Base-by-base conservation (phyloP, 371 early-diverging fungal genomes). In the Enterospora canceri region DNA sequence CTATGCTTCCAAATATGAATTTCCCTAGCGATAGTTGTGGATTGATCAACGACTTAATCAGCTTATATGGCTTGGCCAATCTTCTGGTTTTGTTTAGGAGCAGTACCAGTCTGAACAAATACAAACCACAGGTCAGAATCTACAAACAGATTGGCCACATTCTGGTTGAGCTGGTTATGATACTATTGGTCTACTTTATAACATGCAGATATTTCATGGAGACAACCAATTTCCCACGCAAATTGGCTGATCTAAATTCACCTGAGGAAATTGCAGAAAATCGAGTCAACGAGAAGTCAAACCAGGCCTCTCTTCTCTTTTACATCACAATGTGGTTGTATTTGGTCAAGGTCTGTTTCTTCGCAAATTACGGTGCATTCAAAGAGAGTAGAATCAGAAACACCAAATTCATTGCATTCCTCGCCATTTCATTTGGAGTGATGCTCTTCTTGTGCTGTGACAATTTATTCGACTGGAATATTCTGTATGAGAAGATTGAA, bases 331-430 rank as follows among this genome's bases (percentile, higher is more conserved):
- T 58, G 58, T 33, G 18, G 16, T 3, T 21, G 49, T 5, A 48
- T 51, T 26, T 61, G 29, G 5, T 26, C 48, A 61, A 61, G 48
- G 47, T 24, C 28, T 47, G 4, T 30, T 19, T 57, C 29, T 46
- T 61, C 31, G 31, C 51, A 23, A 24, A 61, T 51, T 61, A 16
- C 48, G 5, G 51, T 18, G 21, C 59, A 61, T 61, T 16, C 31
- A 61, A 28, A 57, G 21, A 61, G 23, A 19, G 3, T 15, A 12
- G 61, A 21, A 12, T 18, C 5, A 50, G 8, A 8, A 61, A 61
- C 31, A 12, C 16, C 5, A 61, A 15, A 23, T 61, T 61, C 31
- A 12, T 61, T 16, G 3, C 53, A 26, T 5, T 61, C n/a, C 5
- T 61, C 40, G 40, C 12, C 40, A n/a, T 40, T 12, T 12, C n/a